These are phyloP conservation scores for Avena eriantha DNA, from an alignment of 176 grass and related monocot species.

Conservation along the genomic window DNA sequence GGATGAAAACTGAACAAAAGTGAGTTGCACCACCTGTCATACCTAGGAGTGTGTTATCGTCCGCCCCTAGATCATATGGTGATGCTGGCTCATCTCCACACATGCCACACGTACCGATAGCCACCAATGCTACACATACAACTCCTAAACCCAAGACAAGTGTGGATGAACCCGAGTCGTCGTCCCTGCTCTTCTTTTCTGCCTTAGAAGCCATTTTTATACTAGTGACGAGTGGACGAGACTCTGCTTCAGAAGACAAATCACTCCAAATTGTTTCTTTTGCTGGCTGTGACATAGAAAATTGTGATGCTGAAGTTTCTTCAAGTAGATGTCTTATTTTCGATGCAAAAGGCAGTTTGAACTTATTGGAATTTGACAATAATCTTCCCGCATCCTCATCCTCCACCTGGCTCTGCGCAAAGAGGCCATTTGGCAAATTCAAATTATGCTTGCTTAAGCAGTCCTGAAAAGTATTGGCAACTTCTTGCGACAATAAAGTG, in stretches of 20 bases:
- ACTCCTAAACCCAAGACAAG: slow-evolving; percentile 48
- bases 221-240: slow-evolving; percentile 21
- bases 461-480: slow-evolving; percentile 39
- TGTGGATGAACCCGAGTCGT: background rate
- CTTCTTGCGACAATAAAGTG: slow-evolving; percentile 34
- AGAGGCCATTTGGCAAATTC: background rate
- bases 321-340: slow-evolving; percentile 50
- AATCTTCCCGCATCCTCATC: slow-evolving; percentile 22
- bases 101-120: slow-evolving; percentile 49
- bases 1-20: slow-evolving; percentile 8
- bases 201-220: slow-evolving; percentile 31
- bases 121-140: slow-evolving; percentile 46
- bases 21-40: slow-evolving; percentile 23
- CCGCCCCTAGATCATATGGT: slow-evolving; percentile 37
- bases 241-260: slow-evolving; percentile 28
- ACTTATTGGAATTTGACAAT: slow-evolving; percentile 26
- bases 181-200: slow-evolving; percentile 32
- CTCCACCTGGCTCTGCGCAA: background rate
- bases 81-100: slow-evolving; percentile 26
- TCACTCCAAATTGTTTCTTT: slow-evolving; percentile 36
- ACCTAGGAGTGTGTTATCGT: slow-evolving; percentile 42
- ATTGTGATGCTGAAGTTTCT: slow-evolving; percentile 22
- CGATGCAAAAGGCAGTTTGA: slow-evolving; percentile 31
- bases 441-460: slow-evolving; percentile 52
- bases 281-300: background rate